phyloP scores from a whole-genome alignment of 768 basidiomycete genomes.

The Epithele typhae region DNA sequence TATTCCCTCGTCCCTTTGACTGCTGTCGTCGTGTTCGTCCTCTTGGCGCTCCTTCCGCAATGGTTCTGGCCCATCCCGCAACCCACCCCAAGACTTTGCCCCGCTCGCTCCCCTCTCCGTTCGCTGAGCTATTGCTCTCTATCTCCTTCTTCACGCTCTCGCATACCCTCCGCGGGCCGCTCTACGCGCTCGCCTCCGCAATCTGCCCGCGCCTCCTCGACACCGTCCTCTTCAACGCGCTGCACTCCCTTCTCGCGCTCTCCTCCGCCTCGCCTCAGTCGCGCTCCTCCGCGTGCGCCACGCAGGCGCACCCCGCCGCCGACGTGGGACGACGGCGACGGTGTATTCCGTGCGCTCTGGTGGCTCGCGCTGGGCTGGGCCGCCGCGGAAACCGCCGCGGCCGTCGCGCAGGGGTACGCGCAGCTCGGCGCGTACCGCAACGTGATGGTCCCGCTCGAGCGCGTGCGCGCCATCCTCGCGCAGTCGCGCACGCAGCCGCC shows the following conservation, averaged over 20 bases:
- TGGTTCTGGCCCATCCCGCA: conserved; percentile 42
- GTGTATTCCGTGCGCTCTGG: conserved; percentile 66
- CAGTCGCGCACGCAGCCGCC: conserved; percentile 17
- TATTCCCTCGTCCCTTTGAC: conserved; percentile 60
- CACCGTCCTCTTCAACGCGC: conserved; percentile 34
- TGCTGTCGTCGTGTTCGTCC: conserved; percentile 40
- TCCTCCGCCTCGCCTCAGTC: conserved; percentile 51
- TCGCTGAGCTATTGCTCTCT: conserved; percentile 62
- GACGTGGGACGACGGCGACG: conserved; percentile 45
- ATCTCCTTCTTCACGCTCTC: conserved; percentile 58
- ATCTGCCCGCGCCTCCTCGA: conserved; percentile 29
- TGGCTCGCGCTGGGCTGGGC: conserved; percentile 79
- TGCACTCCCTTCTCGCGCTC: conserved; percentile 50
- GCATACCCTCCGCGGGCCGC: conserved; percentile 46
- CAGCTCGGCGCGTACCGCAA: conserved; percentile 64
- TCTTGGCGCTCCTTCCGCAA: conserved; percentile 47
- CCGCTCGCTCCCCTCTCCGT: conserved; percentile 52
- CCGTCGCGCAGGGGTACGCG: conserved; percentile 68
- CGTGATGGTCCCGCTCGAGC: conserved; percentile 49
- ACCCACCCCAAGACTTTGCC: conserved; percentile 28
- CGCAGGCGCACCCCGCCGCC: conserved; percentile 38
- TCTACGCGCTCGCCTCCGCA: conserved; percentile 35
- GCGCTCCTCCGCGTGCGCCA: conserved; percentile 49
- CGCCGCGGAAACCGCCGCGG: conserved; percentile 58
- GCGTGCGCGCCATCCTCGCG: conserved; percentile 37